A percentile compares a stretch with the other conserved stretches of the same genome.
Conservation (phyloP, 2,329 filamentous ascomycete genomes). For the Leptographium lundbergii region DNA sequence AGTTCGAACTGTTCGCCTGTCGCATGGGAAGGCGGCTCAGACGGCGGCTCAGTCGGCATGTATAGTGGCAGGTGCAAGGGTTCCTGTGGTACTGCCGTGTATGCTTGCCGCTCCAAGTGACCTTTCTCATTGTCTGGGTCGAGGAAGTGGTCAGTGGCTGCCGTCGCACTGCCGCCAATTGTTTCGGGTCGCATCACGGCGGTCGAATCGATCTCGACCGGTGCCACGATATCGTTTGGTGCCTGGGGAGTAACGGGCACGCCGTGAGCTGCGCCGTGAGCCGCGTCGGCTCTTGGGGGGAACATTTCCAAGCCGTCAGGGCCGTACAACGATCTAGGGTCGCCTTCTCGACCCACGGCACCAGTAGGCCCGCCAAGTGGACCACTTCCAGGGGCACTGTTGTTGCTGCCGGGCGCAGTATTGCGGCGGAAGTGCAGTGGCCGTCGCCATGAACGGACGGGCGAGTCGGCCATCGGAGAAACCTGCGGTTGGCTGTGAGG, state of each 20-base stretch:
- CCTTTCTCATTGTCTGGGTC: conserved; percentile 1
- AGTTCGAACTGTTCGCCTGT: conserved; percentile 28
- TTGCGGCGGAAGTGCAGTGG: conserved; percentile 4
- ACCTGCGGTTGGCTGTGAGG: not conserved
- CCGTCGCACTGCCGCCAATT: not conserved
- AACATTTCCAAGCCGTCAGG: not conserved
- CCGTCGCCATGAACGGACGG: conserved; percentile 3
- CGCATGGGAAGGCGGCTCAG: conserved; percentile 4
- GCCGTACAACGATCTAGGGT: not conserved
- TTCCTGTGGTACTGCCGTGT: not conserved
- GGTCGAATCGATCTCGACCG: conserved; percentile 41
- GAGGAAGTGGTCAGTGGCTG: not conserved
- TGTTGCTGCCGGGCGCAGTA: conserved; percentile 3
- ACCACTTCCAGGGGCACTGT: conserved; percentile 1
- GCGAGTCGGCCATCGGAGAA: not conserved
- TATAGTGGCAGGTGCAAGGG: not conserved
- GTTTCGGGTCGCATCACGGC: not conserved
- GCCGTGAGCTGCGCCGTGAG: conserved; percentile 17
- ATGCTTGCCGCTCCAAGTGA: conserved; percentile 1
- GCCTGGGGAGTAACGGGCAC: conserved; percentile 31
- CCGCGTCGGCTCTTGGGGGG: not conserved
- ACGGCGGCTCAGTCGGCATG: conserved; percentile 1
- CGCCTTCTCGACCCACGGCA: not conserved
- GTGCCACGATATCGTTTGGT: conserved; percentile 35
- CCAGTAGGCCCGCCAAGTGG: not conserved